Conservation (phyloP, 2,329 filamentous ascomycete genomes). For the Fusarium sp. region DNA sequence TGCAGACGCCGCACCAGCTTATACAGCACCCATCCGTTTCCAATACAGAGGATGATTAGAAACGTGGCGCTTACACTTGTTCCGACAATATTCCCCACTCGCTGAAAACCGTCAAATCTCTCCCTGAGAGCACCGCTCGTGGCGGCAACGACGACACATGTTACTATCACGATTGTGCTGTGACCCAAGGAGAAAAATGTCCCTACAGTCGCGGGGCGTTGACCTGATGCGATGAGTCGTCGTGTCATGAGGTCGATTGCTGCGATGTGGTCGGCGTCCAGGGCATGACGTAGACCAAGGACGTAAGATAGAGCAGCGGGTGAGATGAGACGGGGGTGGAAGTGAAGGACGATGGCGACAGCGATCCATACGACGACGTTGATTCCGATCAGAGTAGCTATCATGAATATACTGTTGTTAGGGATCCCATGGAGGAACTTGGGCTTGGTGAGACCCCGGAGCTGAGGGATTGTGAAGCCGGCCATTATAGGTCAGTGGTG, state of each 20-base stretch:
- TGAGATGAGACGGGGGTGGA: constrained; percentile 74
- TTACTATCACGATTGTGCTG: constrained; percentile 91
- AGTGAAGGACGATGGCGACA: constrained; percentile 65
- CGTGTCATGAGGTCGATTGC: constrained; percentile 97
- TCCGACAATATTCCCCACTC: constrained; percentile 88
- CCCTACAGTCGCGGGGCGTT: constrained; percentile 89
- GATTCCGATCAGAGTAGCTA: constrained; percentile 62
- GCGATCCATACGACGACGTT: constrained; percentile 70
- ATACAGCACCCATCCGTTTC: constrained; percentile 88
- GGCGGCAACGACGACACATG: constrained; percentile 91
- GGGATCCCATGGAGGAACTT: constrained; percentile 52
- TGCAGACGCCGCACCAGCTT: constrained; percentile 79
- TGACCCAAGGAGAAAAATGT: constrained; percentile 96
- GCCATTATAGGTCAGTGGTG: constrained; percentile 28
- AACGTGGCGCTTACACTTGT: constrained; percentile 88
- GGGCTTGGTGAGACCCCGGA: constrained; percentile 44
- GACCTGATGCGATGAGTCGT: constrained; percentile 85
- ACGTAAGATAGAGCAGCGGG: constrained; percentile 89
- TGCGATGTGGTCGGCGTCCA: constrained; percentile 90
- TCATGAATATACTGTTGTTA: constrained; percentile 61
- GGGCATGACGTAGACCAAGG: constrained; percentile 90
- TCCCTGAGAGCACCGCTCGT: constrained; percentile 86
- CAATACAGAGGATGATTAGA: constrained; percentile 82
- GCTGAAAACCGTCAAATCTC: constrained; percentile 83
- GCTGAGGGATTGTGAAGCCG: constrained; percentile 33